Evolutionary conservation across 371 early-diverging fungal genomes (phyloP).

Genomic region (Lichtheimia ramosa): DNA sequence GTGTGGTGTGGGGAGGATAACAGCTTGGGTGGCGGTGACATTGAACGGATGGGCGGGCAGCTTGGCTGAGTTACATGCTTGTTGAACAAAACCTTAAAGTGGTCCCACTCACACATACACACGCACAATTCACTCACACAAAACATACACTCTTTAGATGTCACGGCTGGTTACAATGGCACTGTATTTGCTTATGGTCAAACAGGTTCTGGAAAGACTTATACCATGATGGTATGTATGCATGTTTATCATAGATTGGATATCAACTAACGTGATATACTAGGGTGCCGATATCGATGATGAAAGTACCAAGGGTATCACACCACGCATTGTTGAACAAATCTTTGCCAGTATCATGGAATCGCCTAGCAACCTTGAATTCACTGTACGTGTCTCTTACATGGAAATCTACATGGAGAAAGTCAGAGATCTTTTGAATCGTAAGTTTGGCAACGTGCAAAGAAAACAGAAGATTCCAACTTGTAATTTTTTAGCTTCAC

Average conservation of each 20-base stretch:
- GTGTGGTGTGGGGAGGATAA: not conserved
- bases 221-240: conserved; percentile 89
- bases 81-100: not conserved
- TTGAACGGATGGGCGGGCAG: too few relatives aligned
- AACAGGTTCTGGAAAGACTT: conserved; percentile 95
- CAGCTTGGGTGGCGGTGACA: not conserved
- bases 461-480: not conserved
- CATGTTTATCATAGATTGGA: not conserved
- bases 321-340: conserved; percentile 84
- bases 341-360: conserved; percentile 80
- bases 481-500: conserved; percentile 46
- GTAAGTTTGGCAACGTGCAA: conserved; percentile 31
- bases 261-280: not conserved
- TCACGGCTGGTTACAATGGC: conserved; percentile 74
- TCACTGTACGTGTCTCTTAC: conserved; percentile 90
- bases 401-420: conserved; percentile 99
- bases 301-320: conserved; percentile 80
- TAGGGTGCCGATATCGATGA: conserved; percentile 68
- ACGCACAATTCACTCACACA: too few relatives aligned
- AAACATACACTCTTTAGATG: conserved; percentile 13
- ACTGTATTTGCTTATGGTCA: conserved; percentile 97
- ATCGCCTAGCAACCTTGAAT: conserved; percentile 81
- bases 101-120: too few relatives aligned
- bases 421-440: conserved; percentile 90
- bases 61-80: not conserved